Evolutionary conservation across 305 asterid species (phyloP), one percentile per base, ranked within the genome.

Genomic region (Fraxinus latifolia): DNA sequence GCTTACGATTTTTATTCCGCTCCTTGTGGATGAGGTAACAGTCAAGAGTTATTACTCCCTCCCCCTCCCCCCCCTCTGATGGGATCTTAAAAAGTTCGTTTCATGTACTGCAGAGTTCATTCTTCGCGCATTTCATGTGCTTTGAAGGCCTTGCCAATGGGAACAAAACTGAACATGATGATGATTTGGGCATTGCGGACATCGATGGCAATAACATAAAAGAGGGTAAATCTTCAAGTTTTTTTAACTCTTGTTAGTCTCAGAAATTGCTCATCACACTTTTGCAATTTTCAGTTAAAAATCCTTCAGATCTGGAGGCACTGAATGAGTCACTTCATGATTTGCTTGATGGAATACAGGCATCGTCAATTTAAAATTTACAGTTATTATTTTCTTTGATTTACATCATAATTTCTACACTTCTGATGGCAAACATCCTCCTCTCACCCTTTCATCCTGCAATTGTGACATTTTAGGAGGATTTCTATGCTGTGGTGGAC

Each of bases 101-200:
- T 67, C 60, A 76, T 62, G 36, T 84, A 89, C 76, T 88, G 86
- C 92, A 96, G 99, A 95, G 98, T 84, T 94, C 98, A 31, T 96
- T 96, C 89, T 96, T 96, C 85, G 99, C 99, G 44, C 98, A 93
- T 89, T 96, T 96, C 87, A 95, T 96, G 99, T 95, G 99, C 93
- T 96, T 96, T 89, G 98, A 95, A 89, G 94, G 96, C 80, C 85
- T 84, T 90, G 90, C 88, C 83, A 92, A 90, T 83, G 93, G 93
- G 72, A 90, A 80, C 82, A 89, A 90, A 89, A 82, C 86, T 80
- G 89, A 82, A 50, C 88, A 87, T 68, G 93, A 91, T 83, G 91
- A 70, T 85, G 98, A 94, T 87, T 91, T 96, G 89, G 98, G 98
- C 89, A 94, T 96, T 87, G 81, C 92, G 98, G 98, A 93, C 85